Evolutionary conservation across 148 eudicot species (phyloP), one percentile per base, ranked within the genome.

Genomic region (Heliamphora exappendiculata): DNA sequence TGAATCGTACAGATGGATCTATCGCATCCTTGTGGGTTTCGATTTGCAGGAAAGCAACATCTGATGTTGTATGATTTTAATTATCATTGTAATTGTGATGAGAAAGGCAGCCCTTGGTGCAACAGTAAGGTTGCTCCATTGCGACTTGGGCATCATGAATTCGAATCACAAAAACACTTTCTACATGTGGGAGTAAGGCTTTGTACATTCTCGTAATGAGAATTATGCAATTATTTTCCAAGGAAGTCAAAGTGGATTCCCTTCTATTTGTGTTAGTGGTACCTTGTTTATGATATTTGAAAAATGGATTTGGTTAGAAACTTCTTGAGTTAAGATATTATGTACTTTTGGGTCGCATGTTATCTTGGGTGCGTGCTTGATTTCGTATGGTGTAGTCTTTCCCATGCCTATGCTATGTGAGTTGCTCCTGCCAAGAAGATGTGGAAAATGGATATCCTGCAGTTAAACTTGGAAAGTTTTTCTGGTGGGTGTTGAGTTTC

Each of bases 241-340:
- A 59, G 41, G 44, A 36, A 1, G 54, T 42, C 22, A 34, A 42
- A 60, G 9, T 57, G 53, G 10, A 16, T 49, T 70, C 24, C 57
- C 16, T 70, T 68, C 51, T 67, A 37, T 47, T 58, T 74, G 22
- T 42, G 28, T 11, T 74, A 31, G 22, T 74, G 66, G 50, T 73
- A 59, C 31, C 26, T 59, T 42, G 39, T 28, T 19, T 60, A 24
- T 74, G 67, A 59, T 60, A 41, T 37, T 29, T 74, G 41, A 17
- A 73, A 73, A 51, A 28, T 31, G 9, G 24, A 17, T 60, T 14
- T 12, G 28, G 10, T 42, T 59, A 47, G 36, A 59, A 12, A 42
- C 42, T 9, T 44, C 28, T 73, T 60, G 13, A 17, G 9, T 60
- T 74, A 44, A 7, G 54, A 42, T 59, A 2, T 31, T 44, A 7